Base-by-base conservation (phyloP, 306 rosid genomes). In the Vigna unguiculata region DNA sequence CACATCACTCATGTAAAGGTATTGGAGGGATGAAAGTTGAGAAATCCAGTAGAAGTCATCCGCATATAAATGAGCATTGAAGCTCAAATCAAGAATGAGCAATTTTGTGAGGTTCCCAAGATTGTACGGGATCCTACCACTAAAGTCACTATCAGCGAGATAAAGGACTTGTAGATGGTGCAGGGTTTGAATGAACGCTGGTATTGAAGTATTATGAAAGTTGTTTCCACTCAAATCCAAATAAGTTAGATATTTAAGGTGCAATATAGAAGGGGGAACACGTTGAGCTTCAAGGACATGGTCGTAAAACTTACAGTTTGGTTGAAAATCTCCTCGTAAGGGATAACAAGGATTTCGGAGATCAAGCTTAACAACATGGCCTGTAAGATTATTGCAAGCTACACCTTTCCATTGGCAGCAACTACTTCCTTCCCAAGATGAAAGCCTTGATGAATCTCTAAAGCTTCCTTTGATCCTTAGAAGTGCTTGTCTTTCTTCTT, bases 191-290 rank as follows among this genome's bases (percentile, higher is more conserved):
- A 81, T 22, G 43, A 25, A 75, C 14, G 4, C 3, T 16, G 84
- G 84, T n/a, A 81, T 68, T 2, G 57, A 13, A 14, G 49, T 81
- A 3, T 41, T 58, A 24, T 48, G 24, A 4, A 81, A 81, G 4
- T 4, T 36, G 24, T 81, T 81, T 48, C 84, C 80, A 68, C 80
- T 58, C 13, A 81, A 63, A 43, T 81, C 84, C 57, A 81, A 69
- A 51, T 75, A 49, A 40, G 4, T 68, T 38, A 81, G 65, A 49
- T 81, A 17, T 49, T 75, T 51, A 21, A 74, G 63, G 7, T 48
- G 34, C 4, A 41, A 5, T 9, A 74, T n/a, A 49, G 84, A 75
- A 58, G 72, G 66, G 52, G 58, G 12, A 14, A 69, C 0, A 40
- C 16, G 17, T 30, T 34, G 80, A 34, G 83, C 22, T 57, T 45